Conservation (phyloP, 2,329 filamentous ascomycete genomes). For the Pseudopyricularia javanii region DNA sequence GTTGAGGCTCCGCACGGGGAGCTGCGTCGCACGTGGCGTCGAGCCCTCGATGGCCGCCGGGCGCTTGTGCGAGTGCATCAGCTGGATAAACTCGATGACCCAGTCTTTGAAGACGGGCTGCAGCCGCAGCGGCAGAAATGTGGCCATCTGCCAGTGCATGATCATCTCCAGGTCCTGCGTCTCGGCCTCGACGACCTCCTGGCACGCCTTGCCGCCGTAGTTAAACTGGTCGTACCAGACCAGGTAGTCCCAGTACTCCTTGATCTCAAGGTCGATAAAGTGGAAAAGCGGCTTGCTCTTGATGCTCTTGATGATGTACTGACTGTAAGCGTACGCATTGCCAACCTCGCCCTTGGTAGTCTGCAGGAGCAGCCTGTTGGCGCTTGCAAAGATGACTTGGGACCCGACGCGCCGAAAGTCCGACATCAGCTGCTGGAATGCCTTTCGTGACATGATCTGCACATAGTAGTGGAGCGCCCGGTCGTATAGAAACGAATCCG, state of each 20-base stretch:
- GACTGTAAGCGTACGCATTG: slow-evolving; percentile 90
- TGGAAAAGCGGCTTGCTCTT: slow-evolving; percentile 91
- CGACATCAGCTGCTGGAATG: slow-evolving; percentile 90
- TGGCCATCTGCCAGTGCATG: slow-evolving; percentile 97
- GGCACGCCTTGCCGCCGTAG: slow-evolving; percentile 88
- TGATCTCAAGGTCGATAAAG: slow-evolving; percentile 93
- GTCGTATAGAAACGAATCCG: slow-evolving; percentile 91
- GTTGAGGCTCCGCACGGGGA: slow-evolving; percentile 44
- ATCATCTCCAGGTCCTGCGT: slow-evolving; percentile 67
- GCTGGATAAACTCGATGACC: slow-evolving; percentile 86
- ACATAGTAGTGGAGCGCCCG: slow-evolving; percentile 92
- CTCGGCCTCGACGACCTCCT: slow-evolving; percentile 60
- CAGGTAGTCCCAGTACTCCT: slow-evolving; percentile 98
- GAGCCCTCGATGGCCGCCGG: slow-evolving; percentile 15
- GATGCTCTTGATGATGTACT: slow-evolving; percentile 97
- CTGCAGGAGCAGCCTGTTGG: slow-evolving; percentile 80
- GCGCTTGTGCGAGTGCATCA: slow-evolving; percentile 82
- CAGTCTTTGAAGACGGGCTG: slow-evolving; percentile 83
- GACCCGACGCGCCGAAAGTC: slow-evolving; percentile 94
- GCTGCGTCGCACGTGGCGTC: slow-evolving; percentile 45
- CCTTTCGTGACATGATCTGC: slow-evolving; percentile 96
- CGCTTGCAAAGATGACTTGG: slow-evolving; percentile 87
- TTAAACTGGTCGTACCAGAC: slow-evolving; percentile 99
- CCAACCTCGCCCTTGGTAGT: slow-evolving; percentile 95
- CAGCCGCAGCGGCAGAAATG: slow-evolving; percentile 69